Evolutionary conservation across 2,329 filamentous ascomycete species (phyloP), one percentile per base, ranked within the genome.

Genomic region (Aspergillus neotritici): DNA sequence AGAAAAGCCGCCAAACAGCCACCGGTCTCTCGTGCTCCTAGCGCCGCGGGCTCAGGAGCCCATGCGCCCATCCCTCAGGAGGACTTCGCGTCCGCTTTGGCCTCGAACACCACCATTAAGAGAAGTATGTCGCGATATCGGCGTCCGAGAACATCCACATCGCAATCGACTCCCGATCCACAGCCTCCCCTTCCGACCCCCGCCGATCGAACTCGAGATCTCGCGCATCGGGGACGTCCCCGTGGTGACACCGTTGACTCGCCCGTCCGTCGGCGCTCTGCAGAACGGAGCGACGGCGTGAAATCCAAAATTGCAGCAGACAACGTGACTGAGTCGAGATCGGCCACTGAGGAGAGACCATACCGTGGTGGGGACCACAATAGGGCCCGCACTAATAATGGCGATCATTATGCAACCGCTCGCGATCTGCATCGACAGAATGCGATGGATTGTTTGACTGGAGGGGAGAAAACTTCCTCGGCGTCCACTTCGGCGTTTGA

Each of bases 1-100:
- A 67, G 79, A 46, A 70, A 70, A 49, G 66, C 65, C 9, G 59
- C 61, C 15, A 54, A 66, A 15, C 63, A 68, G 41, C 59, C 56
- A 37, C 47, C 25, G 21, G 21, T 37, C 11, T 34, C 34, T 13
- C 17, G 40, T 37, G 50, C 28, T 34, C 58, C 37, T 47, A 54
- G 40, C 51, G 55, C 42, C 9, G 41, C 48, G 29, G 42, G 53
- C 38, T 43, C 54, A 34, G 21, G 21, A 25, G 21, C 21, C 21
- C 41, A 50, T 31, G 41, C 39, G 11, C 36, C 50, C 30, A 30
- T 44, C 29, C 38, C 46, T 16, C 50, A 46, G 30, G 37, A 44
- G 35, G 30, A 15, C 10, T 14, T 44, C 9, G 36, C 34, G 8
- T 33, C 34, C 30, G 15, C 38, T 9, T 37, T 16, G n/a, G 30